Evolutionary conservation across 2,329 filamentous ascomycete genomes (phyloP).

Genomic region (Fusarium protoensiforme): DNA sequence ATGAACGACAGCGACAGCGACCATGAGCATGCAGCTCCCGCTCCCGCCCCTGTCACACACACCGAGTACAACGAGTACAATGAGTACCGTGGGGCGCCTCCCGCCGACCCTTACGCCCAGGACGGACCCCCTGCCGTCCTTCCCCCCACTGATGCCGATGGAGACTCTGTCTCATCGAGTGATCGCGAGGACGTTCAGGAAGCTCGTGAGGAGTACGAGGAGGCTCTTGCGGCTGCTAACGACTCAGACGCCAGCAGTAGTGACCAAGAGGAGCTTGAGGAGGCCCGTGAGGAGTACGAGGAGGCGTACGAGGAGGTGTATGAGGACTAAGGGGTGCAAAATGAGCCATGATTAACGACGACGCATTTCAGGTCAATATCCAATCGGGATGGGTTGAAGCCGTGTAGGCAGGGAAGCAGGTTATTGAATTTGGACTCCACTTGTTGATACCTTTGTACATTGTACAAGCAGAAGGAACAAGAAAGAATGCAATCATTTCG

Average conservation of each 20-base stretch:
- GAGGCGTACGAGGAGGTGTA: slow-evolving; percentile 46
- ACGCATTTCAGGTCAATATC: slow-evolving; percentile 27
- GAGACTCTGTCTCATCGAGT: slow-evolving; percentile 54
- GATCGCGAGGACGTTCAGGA: slow-evolving; percentile 56
- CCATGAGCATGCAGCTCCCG: slow-evolving; percentile 31
- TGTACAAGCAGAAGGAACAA: slow-evolving; percentile 19
- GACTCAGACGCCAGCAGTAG: slow-evolving; percentile 62
- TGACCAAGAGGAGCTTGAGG: slow-evolving; percentile 62
- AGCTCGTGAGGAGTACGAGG: slow-evolving; percentile 57
- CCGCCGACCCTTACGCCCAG: slow-evolving; percentile 33
- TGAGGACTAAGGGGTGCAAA: slow-evolving; percentile 33
- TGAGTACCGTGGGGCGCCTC: slow-evolving; percentile 32
- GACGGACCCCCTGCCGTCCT: slow-evolving; percentile 49
- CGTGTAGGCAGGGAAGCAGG: slow-evolving; percentile 21
- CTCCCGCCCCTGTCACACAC: slow-evolving; percentile 3
- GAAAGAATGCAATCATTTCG: slow-evolving; percentile 8
- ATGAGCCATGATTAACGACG: slow-evolving; percentile 37
- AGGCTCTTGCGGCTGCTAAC: slow-evolving; percentile 51
- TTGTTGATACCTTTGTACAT: slow-evolving; percentile 32
- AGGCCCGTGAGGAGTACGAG: slow-evolving; percentile 63
- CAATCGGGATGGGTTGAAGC: slow-evolving; percentile 24
- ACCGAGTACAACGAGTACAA: not conserved
- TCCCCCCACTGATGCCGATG: slow-evolving; percentile 53
- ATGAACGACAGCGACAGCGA: slow-evolving; percentile 47
- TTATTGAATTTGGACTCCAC: slow-evolving; percentile 17